Evolutionary conservation across 805 yeast species (phyloP).

Genomic region (Candida tibetensis): DNA sequence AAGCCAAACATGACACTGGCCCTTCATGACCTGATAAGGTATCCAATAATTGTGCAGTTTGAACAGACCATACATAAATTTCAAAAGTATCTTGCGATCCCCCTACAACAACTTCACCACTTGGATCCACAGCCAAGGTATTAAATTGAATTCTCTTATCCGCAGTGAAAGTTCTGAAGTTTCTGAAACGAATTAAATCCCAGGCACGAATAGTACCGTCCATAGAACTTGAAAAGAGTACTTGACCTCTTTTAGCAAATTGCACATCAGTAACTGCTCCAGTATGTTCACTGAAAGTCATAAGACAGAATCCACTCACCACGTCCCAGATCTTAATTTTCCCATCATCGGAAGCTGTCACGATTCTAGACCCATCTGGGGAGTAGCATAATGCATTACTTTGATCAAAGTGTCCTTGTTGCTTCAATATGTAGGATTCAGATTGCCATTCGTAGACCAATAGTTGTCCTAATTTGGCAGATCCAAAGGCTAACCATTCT

Average conservation of each 20-base stretch:
- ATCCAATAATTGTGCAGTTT: conserved; percentile 88
- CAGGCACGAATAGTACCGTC: conserved; percentile 98
- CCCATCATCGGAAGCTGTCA: conserved; percentile 96
- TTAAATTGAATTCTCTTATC: conserved; percentile 84
- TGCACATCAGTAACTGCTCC: conserved; percentile 84
- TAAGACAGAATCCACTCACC: conserved; percentile 85
- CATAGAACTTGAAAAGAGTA: conserved; percentile 82
- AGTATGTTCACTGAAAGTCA: conserved; percentile 87
- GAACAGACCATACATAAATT: conserved; percentile 95
- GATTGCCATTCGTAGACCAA: conserved; percentile 99
- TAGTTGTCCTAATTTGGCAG: conserved; percentile 85
- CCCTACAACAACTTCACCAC: conserved; percentile 95
- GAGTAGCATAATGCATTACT: conserved; percentile 82
- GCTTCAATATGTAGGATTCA: conserved; percentile 90
- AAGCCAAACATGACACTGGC: conserved; percentile 83
- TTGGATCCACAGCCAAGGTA: conserved; percentile 90
- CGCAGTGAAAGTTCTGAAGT: conserved; percentile 92
- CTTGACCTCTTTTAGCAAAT: conserved; percentile 88
- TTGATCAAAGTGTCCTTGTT: conserved; percentile 95
- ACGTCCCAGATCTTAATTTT: conserved; percentile 97
- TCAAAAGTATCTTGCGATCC: conserved; percentile 89
- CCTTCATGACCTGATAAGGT: conserved; percentile 92
- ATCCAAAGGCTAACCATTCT: conserved; percentile 97
- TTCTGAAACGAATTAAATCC: conserved; percentile 90
- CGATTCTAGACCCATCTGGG: conserved; percentile 90